phyloP scores from a whole-genome alignment of 495 filamentous ascomycete species.

The Parathielavia hyrcaniae region DNA sequence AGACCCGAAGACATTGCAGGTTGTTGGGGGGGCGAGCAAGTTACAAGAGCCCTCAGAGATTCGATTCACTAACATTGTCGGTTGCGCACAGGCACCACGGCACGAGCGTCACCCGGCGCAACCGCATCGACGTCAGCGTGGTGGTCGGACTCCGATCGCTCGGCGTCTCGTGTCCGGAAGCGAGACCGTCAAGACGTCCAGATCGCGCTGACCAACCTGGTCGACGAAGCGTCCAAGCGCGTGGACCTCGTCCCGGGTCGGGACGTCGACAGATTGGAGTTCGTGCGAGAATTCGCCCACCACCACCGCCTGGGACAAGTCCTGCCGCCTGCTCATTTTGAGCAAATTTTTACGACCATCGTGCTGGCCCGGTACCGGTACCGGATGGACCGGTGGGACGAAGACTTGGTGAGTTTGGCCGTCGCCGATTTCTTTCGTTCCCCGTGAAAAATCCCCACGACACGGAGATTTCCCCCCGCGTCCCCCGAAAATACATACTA shows the following conservation, averaged over 20 bases:
- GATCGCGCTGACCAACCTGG: not conserved
- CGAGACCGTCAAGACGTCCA: constrained; percentile 7
- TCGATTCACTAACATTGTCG: not conserved
- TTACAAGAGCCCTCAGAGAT: not conserved
- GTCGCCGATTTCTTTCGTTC: not conserved
- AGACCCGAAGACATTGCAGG: too few relatives aligned
- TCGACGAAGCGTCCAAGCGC: not conserved
- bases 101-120: not conserved
- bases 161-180: constrained; percentile 1
- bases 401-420: not conserved
- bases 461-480: not conserved
- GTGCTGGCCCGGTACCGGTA: constrained; percentile 12
- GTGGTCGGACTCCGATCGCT: not conserved
- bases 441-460: not conserved
- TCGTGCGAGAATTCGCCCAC: not conserved
- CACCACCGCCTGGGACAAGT: not conserved
- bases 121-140: not conserved
- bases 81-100: not conserved
- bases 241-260: not conserved
- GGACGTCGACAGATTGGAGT: constrained; percentile 3
- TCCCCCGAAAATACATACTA: not conserved
- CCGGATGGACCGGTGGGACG: not conserved
- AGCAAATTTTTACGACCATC: constrained; percentile 1
- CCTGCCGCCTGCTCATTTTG: not conserved
- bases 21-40: not conserved